phyloP scores from a whole-genome alignment of 148 eudicot species.

The Limonium bicolor region DNA sequence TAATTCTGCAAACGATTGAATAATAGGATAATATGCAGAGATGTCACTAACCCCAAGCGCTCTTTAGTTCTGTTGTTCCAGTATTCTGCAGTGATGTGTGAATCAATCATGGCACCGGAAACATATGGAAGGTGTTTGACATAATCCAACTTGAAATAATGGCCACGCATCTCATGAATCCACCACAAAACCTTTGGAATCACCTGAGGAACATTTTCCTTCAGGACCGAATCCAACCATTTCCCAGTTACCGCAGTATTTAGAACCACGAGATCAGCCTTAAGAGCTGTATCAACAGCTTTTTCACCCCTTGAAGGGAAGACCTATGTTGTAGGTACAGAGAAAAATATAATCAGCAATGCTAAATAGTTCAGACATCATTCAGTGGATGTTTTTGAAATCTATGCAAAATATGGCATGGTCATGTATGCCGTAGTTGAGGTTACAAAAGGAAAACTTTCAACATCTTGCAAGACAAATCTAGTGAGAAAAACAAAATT shows the following conservation, averaged over 20 bases:
- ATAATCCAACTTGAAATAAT: slow-evolving; percentile 90
- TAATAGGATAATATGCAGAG: not conserved
- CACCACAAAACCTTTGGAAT: slow-evolving; percentile 99
- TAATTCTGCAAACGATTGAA: not conserved
- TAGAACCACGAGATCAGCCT: slow-evolving; percentile 83
- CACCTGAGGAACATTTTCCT: slow-evolving; percentile 70
- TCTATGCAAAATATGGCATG: too few species aligned
- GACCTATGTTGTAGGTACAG: slow-evolving; percentile 31
- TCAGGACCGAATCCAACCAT: slow-evolving; percentile 90
- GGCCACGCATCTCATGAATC: slow-evolving; percentile 99
- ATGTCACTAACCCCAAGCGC: slow-evolving; percentile 50
- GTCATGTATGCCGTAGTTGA: too few species aligned
- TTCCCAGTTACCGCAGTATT: slow-evolving; percentile 99
- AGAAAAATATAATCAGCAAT: too few species aligned
- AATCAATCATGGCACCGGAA: slow-evolving; percentile 98
- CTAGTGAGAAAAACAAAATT: not conserved
- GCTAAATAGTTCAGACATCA: too few species aligned
- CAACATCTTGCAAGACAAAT: too few species aligned
- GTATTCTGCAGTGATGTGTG: slow-evolving; percentile 83
- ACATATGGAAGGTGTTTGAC: slow-evolving; percentile 91
- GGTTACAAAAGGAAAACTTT: too few species aligned
- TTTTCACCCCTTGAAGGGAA: slow-evolving; percentile 70
- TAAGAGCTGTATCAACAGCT: slow-evolving; percentile 80
- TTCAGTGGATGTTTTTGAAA: too few species aligned
- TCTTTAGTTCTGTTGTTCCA: slow-evolving; percentile 97